phyloP scores from a whole-genome alignment of 2,329 filamentous ascomycete species.

The Sporothrix dimorphospora region DNA sequence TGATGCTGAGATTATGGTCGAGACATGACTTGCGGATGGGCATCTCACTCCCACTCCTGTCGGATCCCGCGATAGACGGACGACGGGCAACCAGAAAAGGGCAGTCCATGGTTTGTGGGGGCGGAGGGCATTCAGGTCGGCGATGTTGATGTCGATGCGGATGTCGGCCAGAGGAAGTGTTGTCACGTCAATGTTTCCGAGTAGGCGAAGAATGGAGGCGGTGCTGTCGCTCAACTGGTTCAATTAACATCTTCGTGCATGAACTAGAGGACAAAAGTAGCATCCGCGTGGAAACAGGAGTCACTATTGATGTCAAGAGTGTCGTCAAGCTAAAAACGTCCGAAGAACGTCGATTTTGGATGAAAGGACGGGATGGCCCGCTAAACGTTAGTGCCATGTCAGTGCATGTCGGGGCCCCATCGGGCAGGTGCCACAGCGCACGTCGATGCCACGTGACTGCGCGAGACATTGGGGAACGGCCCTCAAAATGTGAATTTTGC shows the following conservation, averaged over 20 bases:
- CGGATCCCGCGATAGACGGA: background rate
- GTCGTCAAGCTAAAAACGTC: too few relatives aligned
- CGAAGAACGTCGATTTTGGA: too few relatives aligned
- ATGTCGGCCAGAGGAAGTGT: background rate
- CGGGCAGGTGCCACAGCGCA: background rate
- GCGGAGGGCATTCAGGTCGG: background rate
- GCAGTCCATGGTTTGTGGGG: background rate
- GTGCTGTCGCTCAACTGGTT: too few relatives aligned
- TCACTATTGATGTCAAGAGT: too few relatives aligned
- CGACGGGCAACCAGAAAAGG: constrained; percentile 2
- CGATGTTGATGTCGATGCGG: background rate
- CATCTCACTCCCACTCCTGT: background rate
- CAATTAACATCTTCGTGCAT: too few relatives aligned
- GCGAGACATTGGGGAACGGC: background rate
- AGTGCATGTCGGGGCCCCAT: background rate
- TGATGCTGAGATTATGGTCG: too few relatives aligned
- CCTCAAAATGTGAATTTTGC: background rate
- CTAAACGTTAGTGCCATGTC: constrained; percentile 2
- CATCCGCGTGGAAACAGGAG: too few relatives aligned
- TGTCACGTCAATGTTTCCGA: background rate
- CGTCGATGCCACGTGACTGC: constrained; percentile 14
- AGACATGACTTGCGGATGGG: background rate
- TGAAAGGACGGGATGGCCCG: constrained; percentile 6
- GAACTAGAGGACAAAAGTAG: too few relatives aligned
- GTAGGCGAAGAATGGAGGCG: too few relatives aligned